These are phyloP conservation scores for Solanum chilense DNA, from an alignment of 257 asterid species.

Conservation along the genomic window DNA sequence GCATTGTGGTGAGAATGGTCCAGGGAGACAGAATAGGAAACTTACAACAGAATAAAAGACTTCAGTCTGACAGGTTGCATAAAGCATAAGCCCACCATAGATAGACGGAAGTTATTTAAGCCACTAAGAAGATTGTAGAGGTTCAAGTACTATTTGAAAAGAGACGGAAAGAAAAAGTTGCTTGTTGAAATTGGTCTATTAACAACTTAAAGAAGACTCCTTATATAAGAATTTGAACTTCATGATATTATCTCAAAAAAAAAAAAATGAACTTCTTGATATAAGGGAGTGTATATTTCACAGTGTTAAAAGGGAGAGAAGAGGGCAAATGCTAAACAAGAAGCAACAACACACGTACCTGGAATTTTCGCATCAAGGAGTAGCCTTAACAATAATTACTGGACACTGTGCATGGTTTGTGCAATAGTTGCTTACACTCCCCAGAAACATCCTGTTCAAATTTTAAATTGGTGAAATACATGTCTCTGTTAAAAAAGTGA, in stretches of 20 bases:
- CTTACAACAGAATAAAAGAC: background rate
- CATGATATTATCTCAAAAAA: too few relatives aligned
- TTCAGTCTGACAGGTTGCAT: background rate
- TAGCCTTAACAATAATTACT: constrained; percentile 29
- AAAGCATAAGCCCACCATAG: background rate
- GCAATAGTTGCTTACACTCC: constrained; percentile 44
- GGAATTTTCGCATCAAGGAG: background rate
- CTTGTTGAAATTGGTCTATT: background rate
- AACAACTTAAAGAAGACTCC: background rate
- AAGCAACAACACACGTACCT: background rate
- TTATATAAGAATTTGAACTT: background rate
- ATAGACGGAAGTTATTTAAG: background rate
- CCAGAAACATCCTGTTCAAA: constrained; percentile 38
- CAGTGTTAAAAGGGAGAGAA: background rate
- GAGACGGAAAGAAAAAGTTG: background rate
- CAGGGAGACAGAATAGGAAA: background rate
- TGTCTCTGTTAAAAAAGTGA: background rate
- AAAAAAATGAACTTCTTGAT: background rate
- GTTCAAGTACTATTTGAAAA: background rate
- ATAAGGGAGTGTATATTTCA: background rate
- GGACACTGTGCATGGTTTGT: constrained; percentile 39
- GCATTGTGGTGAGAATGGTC: background rate
- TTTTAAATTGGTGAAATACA: background rate
- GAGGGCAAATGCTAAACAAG: background rate
- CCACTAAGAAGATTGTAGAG: background rate